Percentiles rank a stretch among this genome's conserved stretches.
Evolutionary conservation across 2,329 filamentous ascomycete species (phyloP).

Genomic region (Ceratocystis eucalypticola): DNA sequence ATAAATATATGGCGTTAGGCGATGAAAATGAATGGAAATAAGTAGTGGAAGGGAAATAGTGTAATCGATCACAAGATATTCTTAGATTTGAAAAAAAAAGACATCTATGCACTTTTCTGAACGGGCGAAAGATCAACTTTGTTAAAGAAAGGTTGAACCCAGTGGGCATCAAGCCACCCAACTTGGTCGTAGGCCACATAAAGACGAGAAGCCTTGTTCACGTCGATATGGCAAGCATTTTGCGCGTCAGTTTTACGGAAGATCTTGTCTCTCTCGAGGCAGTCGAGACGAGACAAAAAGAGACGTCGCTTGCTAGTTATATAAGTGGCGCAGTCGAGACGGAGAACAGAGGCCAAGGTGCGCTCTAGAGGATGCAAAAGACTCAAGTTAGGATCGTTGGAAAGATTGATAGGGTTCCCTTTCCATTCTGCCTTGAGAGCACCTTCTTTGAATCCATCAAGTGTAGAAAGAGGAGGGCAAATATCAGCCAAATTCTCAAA

Average conservation of each 20-base stretch:
- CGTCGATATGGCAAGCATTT: constrained; percentile 94
- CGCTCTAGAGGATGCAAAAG: constrained; percentile 70
- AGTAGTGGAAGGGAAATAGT: background rate
- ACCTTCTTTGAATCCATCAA: constrained; percentile 49
- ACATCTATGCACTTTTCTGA: constrained; percentile 12
- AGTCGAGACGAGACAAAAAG: constrained; percentile 62
- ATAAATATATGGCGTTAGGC: background rate
- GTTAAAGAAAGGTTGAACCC: constrained; percentile 30
- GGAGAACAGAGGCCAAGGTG: constrained; percentile 59
- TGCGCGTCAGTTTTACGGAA: constrained; percentile 94
- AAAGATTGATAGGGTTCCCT: constrained; percentile 63
- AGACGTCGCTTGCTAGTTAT: constrained; percentile 87
- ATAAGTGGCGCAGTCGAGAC: constrained; percentile 77
- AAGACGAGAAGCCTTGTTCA: constrained; percentile 90
- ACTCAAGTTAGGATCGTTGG: constrained; percentile 52
- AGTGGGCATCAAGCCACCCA: constrained; percentile 56
- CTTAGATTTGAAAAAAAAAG: background rate
- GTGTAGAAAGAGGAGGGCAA: constrained; percentile 53
- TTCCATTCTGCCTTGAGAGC: constrained; percentile 80
- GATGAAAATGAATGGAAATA: background rate
- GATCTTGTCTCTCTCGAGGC: constrained; percentile 56
- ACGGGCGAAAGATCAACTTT: constrained; percentile 14
- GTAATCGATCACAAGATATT: too few species aligned
- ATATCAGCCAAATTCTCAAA: constrained; percentile 59
- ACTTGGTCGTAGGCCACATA: constrained; percentile 82